Evolutionary conservation across 164 flowering plant species (phyloP).

Genomic region (Chloranthus sessilifolius): DNA sequence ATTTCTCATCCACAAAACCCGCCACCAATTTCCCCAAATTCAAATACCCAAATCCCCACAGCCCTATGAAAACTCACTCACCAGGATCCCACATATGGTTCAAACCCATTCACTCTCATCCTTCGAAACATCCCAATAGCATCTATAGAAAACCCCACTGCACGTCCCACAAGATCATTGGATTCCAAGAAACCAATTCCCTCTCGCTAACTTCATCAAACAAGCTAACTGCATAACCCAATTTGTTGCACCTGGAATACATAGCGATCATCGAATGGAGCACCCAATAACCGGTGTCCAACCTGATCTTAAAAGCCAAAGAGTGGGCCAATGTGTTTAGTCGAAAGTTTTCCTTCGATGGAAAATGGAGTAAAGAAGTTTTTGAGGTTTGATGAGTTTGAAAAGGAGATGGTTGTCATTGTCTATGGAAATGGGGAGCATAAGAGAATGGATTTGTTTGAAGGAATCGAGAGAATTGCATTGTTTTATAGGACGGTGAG

Average conservation of each 20-base stretch:
- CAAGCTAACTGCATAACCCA: constrained; percentile 26
- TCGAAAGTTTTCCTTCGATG: constrained; percentile 38
- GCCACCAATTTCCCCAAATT: constrained; percentile 38
- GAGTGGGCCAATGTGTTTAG: constrained; percentile 34
- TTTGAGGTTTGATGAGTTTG: constrained; percentile 42
- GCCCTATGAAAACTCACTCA: constrained; percentile 35
- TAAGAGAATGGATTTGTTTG: constrained; percentile 21
- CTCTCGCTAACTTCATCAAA: constrained; percentile 36
- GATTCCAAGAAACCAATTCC: constrained; percentile 49
- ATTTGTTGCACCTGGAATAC: constrained; percentile 31
- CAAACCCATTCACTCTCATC: constrained; percentile 27
- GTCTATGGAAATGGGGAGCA: constrained; percentile 36
- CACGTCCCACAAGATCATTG: constrained; percentile 41
- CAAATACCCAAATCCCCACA: constrained; percentile 44
- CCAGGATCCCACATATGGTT: constrained; percentile 38
- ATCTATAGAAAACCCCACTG: constrained; percentile 22
- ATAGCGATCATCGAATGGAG: constrained; percentile 33
- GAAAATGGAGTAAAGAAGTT: constrained; percentile 37
- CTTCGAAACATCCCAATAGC: constrained; percentile 34
- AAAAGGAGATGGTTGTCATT: constrained; percentile 46
- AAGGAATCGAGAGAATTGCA: constrained; percentile 28
- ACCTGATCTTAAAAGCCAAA: constrained; percentile 22
- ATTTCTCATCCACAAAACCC: constrained; percentile 21
- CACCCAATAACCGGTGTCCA: constrained; percentile 24
- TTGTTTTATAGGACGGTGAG: constrained; percentile 24